These are phyloP conservation scores for Colletotrichum tanaceti DNA, from an alignment of 2,329 filamentous ascomycete species.

Conservation along the genomic window DNA sequence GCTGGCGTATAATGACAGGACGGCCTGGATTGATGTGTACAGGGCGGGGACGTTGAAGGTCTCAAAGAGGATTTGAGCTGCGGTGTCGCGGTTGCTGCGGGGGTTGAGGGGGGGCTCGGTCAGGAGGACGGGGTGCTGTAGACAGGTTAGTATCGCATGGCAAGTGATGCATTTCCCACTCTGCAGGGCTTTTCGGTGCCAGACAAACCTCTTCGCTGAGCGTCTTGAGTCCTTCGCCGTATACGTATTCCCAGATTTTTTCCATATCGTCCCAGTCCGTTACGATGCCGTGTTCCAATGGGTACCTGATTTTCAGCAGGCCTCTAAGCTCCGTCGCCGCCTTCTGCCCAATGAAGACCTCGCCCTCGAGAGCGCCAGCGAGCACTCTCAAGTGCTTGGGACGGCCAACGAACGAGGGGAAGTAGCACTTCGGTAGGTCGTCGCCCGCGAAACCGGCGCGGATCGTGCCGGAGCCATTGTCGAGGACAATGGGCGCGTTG, in stretches of 20 bases:
- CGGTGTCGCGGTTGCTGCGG: conserved; percentile 92
- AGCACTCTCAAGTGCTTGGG: conserved; percentile 96
- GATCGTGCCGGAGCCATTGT: conserved; percentile 98
- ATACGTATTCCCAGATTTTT: conserved; percentile 98
- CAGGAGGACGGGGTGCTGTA: conserved; percentile 89
- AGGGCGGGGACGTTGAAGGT: conserved; percentile 98
- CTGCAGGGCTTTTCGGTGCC: conserved; percentile 15
- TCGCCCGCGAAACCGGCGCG: conserved; percentile 96
- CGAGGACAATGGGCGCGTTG: conserved; percentile 98
- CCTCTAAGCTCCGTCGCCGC: conserved; percentile 89
- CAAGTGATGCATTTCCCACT: not conserved
- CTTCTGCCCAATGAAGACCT: conserved; percentile 95
- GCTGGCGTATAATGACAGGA: conserved; percentile 94
- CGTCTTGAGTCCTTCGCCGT: conserved; percentile 94
- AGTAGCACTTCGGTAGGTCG: conserved; percentile 95
- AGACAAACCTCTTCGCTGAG: conserved; percentile 86
- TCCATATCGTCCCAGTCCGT: conserved; percentile 99
- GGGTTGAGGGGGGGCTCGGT: conserved; percentile 97
- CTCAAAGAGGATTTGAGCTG: conserved; percentile 97
- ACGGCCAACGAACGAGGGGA: conserved; percentile 95
- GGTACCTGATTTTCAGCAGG: conserved; percentile 94
- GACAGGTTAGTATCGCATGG: conserved; percentile 39
- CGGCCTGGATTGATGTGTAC: conserved; percentile 96
- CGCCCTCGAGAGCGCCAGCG: conserved; percentile 95
- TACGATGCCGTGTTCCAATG: conserved; percentile 96